These are phyloP conservation scores for Cinchona pubescens DNA, from an alignment of 257 asterid genomes.

Conservation along the genomic window DNA sequence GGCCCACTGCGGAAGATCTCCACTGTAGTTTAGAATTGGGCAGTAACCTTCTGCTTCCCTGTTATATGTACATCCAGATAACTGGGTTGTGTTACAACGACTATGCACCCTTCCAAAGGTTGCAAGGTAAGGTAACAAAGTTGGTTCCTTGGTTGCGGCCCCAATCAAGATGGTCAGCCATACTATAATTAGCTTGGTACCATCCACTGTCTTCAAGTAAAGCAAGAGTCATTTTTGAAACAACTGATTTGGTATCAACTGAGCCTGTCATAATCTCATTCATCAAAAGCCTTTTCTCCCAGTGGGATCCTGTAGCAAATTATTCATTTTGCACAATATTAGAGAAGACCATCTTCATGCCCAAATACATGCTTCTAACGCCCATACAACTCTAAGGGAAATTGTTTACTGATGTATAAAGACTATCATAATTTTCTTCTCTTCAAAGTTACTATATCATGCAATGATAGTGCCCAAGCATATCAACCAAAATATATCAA, in stretches of 20 bases:
- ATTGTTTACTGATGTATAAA: background rate
- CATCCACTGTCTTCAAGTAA: conserved; percentile 96
- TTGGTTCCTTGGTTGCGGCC: conserved; percentile 87
- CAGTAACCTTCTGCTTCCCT: conserved; percentile 98
- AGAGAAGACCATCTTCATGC: conserved; percentile 14
- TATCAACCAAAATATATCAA: background rate
- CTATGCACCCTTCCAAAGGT: conserved; percentile 91
- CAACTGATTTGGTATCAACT: conserved; percentile 94
- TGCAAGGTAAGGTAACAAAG: conserved; percentile 80
- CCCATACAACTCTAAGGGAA: background rate
- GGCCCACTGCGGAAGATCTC: conserved; percentile 95
- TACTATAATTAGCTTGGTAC: conserved; percentile 88
- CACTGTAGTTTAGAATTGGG: conserved; percentile 83
- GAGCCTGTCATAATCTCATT: conserved; percentile 98
- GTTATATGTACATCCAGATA: conserved; percentile 91
- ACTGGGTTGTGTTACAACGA: conserved; percentile 84
- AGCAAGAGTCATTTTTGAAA: conserved; percentile 93
- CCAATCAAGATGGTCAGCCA: conserved; percentile 95
- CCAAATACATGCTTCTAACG: background rate
- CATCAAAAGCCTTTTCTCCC: conserved; percentile 97
- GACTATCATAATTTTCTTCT: background rate
- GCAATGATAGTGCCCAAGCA: background rate
- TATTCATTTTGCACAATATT: conserved; percentile 15
- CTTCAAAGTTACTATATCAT: background rate
- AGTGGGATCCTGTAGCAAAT: conserved; percentile 73